Evolutionary conservation across 2,329 filamentous ascomycete species (phyloP), one percentile per base, ranked within the genome.

Genomic region (Simplicillium aogashimaense): DNA sequence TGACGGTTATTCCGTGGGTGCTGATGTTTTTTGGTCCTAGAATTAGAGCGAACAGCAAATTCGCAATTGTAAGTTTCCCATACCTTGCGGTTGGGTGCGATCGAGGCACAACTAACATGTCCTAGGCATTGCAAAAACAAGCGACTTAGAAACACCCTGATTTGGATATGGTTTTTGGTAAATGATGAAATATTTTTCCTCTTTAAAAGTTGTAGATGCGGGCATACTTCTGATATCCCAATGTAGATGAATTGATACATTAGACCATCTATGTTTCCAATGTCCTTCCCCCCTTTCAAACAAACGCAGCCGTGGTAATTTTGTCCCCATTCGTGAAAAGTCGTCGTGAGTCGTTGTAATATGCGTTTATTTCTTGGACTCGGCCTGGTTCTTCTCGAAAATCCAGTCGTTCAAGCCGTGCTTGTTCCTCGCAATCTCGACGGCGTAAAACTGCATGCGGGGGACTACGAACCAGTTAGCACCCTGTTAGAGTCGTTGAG

Each of bases 361-460:
- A 6, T 29, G 15, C 15, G 3, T 11, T 33, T 39, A 36, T 29
- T 42, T 42, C 29, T 43, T 39, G 14, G 63, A 60, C 59, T 75
- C 68, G 41, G 73, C 70, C 53, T 90, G 79, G 1, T 81, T 77
- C 59, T 86, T 74, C 65, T 97, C 89, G 62, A 90, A 92, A 47
- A 98, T 79, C 92, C 92, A 98, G 63, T 98, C 92, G 56, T 98
- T 98, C 43, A 97, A 66, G 20, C 90, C 90, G 40, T 76, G 76
- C 45, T 82, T 82, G 65, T 98, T 98, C 72, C 86, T 61, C 33
- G 65, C 66, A 53, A 73, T 70, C 56, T 74, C 67, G 37, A 69
- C 49, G 37, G 67, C 66, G 75, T 81, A 65, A 44, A 73, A 73
- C 53, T 74, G 70, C 66, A 73, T 73, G 20, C 73, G 64, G 29